Base-by-base conservation (phyloP, 169 alveolate species). In the Perkinsus chesapeaki region DNA sequence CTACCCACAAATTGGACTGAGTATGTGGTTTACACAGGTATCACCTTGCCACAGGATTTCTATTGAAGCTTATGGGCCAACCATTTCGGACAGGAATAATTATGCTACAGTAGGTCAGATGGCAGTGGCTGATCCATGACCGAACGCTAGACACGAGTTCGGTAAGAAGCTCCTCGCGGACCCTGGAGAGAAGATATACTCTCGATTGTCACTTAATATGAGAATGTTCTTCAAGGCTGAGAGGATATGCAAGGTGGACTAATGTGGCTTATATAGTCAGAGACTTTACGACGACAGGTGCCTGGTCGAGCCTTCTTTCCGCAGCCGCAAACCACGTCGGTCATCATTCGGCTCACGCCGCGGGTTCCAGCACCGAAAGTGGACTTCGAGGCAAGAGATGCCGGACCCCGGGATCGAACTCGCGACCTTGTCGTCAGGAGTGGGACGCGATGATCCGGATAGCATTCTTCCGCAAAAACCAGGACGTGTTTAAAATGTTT, bases 381-480 rank as follows among this genome's bases (percentile, higher is more conserved):
- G 36, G 82, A 60, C 31, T 60, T 60, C 31, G 82, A 7, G 31
- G 82, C 27, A 16, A 60, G 82, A 60, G 27, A 34, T 60, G 82
- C 82, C 12, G 82, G 12, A 7, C 1, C 37, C 31, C 3, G 82
- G 82, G 31, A 60, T 60, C 82, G 82, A 60, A 5, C 82, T 34
- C 82, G 82, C 37, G 82, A 60, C 82, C 82, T 39, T 97, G 97
- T 94, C 98, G 98, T 94, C 97, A 95, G 43, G 99, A 99, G 94
- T 98, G 99, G 99, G 99, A 99, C 96, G 99, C 99, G 16, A 95
- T 99, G 96, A 93, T 99, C 73, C 97, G 99, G 94, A 95, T 98
- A 38, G 98, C 99, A 93, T 99, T 99, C 94, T 97, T 98, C 95
- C 97, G 99, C 82, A 99, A 99, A 95, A 97, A 99, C 95, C 98